Percentiles rank a stretch among this genome's conserved stretches.
Conservation (phyloP, 2,329 filamentous ascomycete species). For the Cladophialophora psammophila region DNA sequence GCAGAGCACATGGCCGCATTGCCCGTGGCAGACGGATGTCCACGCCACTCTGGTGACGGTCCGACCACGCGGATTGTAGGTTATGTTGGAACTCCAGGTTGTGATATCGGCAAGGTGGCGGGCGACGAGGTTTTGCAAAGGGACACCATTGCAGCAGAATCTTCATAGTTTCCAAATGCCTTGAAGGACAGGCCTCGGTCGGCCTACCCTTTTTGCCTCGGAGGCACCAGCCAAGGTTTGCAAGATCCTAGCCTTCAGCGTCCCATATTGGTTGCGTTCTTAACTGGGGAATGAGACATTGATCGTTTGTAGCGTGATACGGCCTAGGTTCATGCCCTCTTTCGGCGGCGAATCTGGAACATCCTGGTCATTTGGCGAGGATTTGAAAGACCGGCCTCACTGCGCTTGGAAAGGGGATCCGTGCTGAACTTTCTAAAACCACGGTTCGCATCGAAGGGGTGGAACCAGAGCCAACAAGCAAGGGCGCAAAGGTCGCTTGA, state of each 20-base stretch:
- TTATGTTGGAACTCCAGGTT: background rate
- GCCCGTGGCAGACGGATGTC: background rate
- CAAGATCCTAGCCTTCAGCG: background rate
- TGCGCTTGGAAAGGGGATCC: slow-evolving; percentile 2
- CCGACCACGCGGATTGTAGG: background rate
- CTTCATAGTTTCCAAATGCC: background rate
- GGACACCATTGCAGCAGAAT: background rate
- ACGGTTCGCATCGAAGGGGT: background rate
- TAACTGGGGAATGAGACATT: background rate
- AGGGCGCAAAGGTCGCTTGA: background rate
- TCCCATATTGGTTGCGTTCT: background rate
- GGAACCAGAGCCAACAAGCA: background rate
- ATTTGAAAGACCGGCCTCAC: background rate
- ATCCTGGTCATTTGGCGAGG: background rate
- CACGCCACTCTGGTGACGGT: background rate
- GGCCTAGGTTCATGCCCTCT: background rate
- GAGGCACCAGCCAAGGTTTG: background rate
- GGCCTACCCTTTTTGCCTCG: background rate
- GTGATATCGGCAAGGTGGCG: slow-evolving; percentile 3
- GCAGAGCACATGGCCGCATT: slow-evolving; percentile 8
- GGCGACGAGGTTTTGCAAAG: background rate
- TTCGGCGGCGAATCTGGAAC: slow-evolving; percentile 8
- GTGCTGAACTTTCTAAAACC: background rate
- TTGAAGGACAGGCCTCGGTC: background rate
- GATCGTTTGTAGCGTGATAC: background rate